Conservation (phyloP, 345 rosid species). For the Combretum micranthum region DNA sequence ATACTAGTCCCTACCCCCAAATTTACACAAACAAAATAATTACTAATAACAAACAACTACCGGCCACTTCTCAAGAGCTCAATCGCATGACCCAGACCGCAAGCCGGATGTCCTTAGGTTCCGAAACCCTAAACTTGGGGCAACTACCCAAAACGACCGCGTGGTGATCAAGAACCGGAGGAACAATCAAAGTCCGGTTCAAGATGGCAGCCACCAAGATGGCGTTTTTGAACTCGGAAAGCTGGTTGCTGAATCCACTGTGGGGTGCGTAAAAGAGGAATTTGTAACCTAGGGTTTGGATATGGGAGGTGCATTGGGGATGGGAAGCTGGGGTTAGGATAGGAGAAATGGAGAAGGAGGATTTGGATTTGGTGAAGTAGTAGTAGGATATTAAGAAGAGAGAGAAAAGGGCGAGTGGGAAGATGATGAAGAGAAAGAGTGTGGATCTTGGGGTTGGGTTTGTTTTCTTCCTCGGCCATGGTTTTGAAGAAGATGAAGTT, state of each 20-base stretch:
- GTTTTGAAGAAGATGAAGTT: neutral
- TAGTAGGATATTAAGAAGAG: constrained; percentile 31
- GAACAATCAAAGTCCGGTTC: constrained; percentile 74
- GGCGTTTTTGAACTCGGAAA: constrained; percentile 82
- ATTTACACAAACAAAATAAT: neutral
- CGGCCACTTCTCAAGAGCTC: constrained; percentile 39
- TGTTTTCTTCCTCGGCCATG: constrained; percentile 13
- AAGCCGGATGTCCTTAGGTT: constrained; percentile 42
- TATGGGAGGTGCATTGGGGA: constrained; percentile 30
- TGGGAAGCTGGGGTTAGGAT: constrained; percentile 26
- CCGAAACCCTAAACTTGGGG: constrained; percentile 82
- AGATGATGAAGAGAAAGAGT: constrained; percentile 19
- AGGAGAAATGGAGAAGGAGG: constrained; percentile 29
- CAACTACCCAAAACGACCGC: constrained; percentile 94
- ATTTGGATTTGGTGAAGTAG: constrained; percentile 33
- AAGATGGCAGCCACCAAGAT: constrained; percentile 59
- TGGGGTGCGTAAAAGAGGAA: constrained; percentile 83
- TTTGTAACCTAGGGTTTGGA: constrained; percentile 23
- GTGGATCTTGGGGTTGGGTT: constrained; percentile 5
- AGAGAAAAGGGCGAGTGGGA: constrained; percentile 19
- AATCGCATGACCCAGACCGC: constrained; percentile 66
- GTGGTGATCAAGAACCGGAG: constrained; percentile 89
- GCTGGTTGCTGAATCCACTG: constrained; percentile 96
- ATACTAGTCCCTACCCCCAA: neutral
- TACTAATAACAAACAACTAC: neutral